A percentile compares a stretch with the other conserved stretches of the same genome.
Evolutionary conservation across 805 yeast genomes (phyloP).

Genomic region (Komagataella pseudopastoris): DNA sequence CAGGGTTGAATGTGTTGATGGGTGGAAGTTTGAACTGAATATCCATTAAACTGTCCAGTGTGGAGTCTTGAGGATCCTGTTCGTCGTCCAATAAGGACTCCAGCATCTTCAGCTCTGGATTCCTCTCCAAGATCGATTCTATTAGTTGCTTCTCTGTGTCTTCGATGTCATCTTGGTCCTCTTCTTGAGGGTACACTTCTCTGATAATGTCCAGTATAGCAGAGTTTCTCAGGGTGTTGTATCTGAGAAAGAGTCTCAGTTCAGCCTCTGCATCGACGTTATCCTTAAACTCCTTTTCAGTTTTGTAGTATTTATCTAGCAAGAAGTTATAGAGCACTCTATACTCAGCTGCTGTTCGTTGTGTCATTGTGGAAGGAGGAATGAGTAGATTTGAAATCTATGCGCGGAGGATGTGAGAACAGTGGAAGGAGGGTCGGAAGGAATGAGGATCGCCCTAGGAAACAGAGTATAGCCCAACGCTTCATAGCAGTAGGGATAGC

Average conservation of each 20-base stretch:
- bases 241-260: neutral
- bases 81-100: neutral
- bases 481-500: neutral
- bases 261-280: neutral
- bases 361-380: neutral
- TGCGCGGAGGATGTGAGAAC: neutral
- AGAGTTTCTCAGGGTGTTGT: neutral
- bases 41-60: neutral
- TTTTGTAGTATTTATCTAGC: constrained; percentile 1
- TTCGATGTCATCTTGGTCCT: neutral
- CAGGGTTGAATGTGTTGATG: neutral
- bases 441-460: too few species aligned
- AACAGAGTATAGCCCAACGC: too few species aligned
- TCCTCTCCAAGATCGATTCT: neutral
- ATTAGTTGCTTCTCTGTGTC: neutral
- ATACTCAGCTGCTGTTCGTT: constrained; percentile 1
- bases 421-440: neutral
- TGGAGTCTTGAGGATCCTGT: neutral
- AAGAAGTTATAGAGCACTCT: constrained; percentile 1
- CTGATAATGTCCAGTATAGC: neutral
- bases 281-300: neutral
- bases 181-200: neutral
- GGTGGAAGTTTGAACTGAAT: neutral
- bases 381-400: too few species aligned
- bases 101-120: neutral